phyloP scores from a whole-genome alignment of 352 stramenopile species.

The Phytopythium ostracodes region DNA sequence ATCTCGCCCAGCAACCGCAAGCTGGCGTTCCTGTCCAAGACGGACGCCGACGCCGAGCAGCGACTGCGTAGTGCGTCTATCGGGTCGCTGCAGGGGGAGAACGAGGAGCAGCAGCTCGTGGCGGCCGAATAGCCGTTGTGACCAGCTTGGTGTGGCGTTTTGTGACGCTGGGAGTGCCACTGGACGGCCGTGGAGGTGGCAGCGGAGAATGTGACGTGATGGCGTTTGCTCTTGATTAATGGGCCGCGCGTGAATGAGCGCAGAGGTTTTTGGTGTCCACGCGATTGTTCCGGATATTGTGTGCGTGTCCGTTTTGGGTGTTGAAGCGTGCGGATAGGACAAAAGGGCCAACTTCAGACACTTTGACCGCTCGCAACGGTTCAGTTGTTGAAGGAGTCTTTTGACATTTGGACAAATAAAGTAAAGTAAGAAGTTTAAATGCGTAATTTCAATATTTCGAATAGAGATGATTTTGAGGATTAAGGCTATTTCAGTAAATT shows the following conservation, averaged over 20 bases:
- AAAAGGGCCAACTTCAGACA: too few species aligned
- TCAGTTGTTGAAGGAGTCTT: too few species aligned
- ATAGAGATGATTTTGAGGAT: too few species aligned
- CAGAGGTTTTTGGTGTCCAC: background rate
- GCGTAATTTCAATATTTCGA: too few species aligned
- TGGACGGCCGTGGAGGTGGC: background rate
- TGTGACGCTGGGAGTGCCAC: background rate
- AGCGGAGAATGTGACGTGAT: background rate
- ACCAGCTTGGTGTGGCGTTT: background rate
- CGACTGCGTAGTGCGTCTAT: conserved; percentile 34
- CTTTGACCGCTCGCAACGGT: too few species aligned
- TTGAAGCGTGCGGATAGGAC: background rate
- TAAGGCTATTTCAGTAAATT: too few species aligned
- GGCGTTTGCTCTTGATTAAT: background rate
- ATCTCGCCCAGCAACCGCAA: conserved; percentile 59
- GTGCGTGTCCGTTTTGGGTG: background rate
- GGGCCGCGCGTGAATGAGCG: too few species aligned
- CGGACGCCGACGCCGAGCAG: conserved; percentile 11
- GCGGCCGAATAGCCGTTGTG: background rate
- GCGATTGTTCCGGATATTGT: background rate
- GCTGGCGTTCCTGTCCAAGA: conserved; percentile 28
- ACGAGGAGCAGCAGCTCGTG: background rate
- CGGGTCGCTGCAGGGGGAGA: conserved; percentile 30
- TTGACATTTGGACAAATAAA: too few species aligned
- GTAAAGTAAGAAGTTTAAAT: too few species aligned